Evolutionary conservation across 2,329 filamentous ascomycete genomes (phyloP).

Genomic region (Penicillium sp.): DNA sequence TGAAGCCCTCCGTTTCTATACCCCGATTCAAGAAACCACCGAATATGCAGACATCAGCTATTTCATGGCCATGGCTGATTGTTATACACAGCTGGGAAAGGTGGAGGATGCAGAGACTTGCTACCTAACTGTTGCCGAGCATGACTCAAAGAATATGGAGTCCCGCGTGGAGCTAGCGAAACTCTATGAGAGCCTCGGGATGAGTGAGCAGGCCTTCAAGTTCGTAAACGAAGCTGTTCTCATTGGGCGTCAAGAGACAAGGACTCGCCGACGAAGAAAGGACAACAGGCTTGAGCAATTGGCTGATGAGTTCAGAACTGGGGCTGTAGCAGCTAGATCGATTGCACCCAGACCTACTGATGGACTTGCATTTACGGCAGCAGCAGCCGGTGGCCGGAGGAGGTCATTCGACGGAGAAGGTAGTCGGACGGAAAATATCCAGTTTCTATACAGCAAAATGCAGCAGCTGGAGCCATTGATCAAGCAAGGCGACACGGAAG

Average conservation of each 20-base stretch:
- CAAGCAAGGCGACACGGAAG: constrained; percentile 50
- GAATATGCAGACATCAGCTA: constrained; percentile 50
- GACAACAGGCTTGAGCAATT: constrained; percentile 41
- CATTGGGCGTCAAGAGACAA: constrained; percentile 50
- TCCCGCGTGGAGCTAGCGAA: constrained; percentile 77
- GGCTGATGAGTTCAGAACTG: constrained; percentile 38
- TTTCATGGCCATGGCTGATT: constrained; percentile 55
- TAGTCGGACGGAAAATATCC: constrained; percentile 42
- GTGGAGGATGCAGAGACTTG: constrained; percentile 71
- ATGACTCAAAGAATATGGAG: constrained; percentile 69
- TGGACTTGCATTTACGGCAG: constrained; percentile 14
- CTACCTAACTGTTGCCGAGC: constrained; percentile 71
- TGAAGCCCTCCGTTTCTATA: constrained; percentile 60
- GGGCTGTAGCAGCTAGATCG: constrained; percentile 13
- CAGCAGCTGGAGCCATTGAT: constrained; percentile 49
- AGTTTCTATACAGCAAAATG: constrained; percentile 46
- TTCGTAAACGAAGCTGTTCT: constrained; percentile 73
- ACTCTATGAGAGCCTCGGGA: constrained; percentile 73
- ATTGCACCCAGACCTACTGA: constrained; percentile 20
- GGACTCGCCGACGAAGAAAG: constrained; percentile 31
- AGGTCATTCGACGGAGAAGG: constrained; percentile 24
- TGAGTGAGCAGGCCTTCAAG: constrained; percentile 72
- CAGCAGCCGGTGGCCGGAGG: neutral
- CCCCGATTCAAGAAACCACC: constrained; percentile 48
- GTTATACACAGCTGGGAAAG: constrained; percentile 64